Evolutionary conservation across 805 yeast genomes (phyloP), one percentile per base, ranked within the genome.

Genomic region (Kodamaea kakaduensis): DNA sequence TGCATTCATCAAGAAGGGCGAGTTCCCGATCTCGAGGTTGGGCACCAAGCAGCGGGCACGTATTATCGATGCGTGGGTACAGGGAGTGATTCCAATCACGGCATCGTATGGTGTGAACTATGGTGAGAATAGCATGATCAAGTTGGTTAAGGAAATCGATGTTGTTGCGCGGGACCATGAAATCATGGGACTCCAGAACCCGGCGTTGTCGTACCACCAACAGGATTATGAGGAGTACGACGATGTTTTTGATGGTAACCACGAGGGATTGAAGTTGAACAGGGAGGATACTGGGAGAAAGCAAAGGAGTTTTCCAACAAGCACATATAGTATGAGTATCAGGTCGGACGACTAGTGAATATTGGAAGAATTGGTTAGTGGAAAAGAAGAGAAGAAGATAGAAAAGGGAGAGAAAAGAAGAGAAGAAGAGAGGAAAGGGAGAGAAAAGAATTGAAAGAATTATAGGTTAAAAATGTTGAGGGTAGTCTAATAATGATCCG

Each of bases 1-100:
- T 23, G 82, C 87, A 0, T 93, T 90, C 59, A 76, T 84, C 28
- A 75, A 74, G 33, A 67, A 68, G 31, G 81, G 77, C 3, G 71
- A 70, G 9, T 75, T 80, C 46, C 89, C 88, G 3, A 63, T 75
- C 31, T 83, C 93, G 17, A 59, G 94, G 45, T 56, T 88, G 41
- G 87, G 82, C 2, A 77, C 81, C 25, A 81, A 81, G 44, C 95
- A 87, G 60, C 68, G 97, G 37, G 81, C 82, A 2, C 69, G 75
- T 34, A 72, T 86, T 14, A 66, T 89, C 9, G 72, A 67, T 44
- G 72, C 72, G 3, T 67, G 72, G 72, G 72, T 65, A 3, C 71
- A 65, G 40, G 71, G 71, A 4, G 61, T 67, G 17, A 50, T 67
- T 27, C 72, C 73, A 4, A 54, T 64, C 9, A 49, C 54, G 16